Conservation (phyloP, 2,329 filamentous ascomycete species). For the Colletotrichum endophyticum region DNA sequence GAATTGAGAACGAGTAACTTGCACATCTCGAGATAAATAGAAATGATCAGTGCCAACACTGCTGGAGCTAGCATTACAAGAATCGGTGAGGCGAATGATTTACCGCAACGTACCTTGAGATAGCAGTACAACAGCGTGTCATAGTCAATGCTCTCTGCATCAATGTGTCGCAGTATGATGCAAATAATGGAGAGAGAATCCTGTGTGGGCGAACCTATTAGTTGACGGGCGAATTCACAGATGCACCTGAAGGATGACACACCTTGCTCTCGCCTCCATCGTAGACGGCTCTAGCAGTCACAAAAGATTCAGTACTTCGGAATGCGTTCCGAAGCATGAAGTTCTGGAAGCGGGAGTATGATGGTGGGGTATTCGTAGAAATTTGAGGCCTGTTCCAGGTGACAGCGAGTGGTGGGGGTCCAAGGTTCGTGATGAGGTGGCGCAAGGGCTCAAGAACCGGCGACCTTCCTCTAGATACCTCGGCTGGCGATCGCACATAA, state of each 20-base stretch:
- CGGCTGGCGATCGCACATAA: slow-evolving; percentile 58
- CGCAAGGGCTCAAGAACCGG: slow-evolving; percentile 65
- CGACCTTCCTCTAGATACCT: slow-evolving; percentile 55
- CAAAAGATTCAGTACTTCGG: slow-evolving; percentile 66
- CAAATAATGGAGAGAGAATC: slow-evolving; percentile 73
- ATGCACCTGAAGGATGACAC: slow-evolving; percentile 4
- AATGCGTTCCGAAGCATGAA: slow-evolving; percentile 76
- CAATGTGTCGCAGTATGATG: slow-evolving; percentile 71
- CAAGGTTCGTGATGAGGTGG: slow-evolving; percentile 68
- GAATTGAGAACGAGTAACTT: background rate
- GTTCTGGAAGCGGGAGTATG: slow-evolving; percentile 73
- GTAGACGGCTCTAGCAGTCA: slow-evolving; percentile 70
- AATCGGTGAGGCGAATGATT: background rate
- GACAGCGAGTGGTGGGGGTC: slow-evolving; percentile 70
- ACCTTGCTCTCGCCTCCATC: slow-evolving; percentile 75
- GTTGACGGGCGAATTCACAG: background rate
- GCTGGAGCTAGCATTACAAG: background rate
- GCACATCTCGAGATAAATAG: background rate
- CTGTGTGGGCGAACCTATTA: slow-evolving; percentile 32
- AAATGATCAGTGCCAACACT: background rate
- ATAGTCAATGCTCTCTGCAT: slow-evolving; percentile 68
- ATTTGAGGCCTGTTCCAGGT: slow-evolving; percentile 73
- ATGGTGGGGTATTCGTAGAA: slow-evolving; percentile 65
- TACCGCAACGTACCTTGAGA: slow-evolving; percentile 57
- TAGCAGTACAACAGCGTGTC: slow-evolving; percentile 72